Evolutionary conservation across 306 rosid species (phyloP).

Genomic region (Cotoneaster glaucophyllus): DNA sequence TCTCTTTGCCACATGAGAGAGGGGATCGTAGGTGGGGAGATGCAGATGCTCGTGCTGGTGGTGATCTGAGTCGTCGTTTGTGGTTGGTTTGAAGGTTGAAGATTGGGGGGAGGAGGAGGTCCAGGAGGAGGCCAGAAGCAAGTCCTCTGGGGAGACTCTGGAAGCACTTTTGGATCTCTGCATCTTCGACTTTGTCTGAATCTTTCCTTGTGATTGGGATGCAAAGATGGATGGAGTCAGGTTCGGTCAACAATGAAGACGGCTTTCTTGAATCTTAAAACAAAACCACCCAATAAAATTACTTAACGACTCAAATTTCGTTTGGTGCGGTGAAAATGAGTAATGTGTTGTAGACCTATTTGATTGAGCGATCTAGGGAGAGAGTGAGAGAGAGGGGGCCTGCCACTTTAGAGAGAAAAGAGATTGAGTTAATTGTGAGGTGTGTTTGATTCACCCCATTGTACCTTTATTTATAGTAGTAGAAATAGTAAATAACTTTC

Average conservation of each 20-base stretch:
- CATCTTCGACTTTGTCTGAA: slow-evolving; percentile 21
- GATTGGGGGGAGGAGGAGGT: slow-evolving; percentile 3
- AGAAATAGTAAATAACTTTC: no score
- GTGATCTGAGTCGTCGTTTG: slow-evolving; percentile 23
- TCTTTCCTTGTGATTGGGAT: not conserved
- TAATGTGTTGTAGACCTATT: no score
- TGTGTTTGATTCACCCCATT: no score
- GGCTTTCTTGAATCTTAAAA: not conserved
- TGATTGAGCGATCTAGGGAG: no score
- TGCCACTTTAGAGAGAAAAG: no score
- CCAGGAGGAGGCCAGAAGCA: slow-evolving; percentile 1
- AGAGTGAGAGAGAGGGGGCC: no score
- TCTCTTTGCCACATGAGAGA: slow-evolving; percentile 54
- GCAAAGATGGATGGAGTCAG: not conserved
- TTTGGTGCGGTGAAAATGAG: no score
- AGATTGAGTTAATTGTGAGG: no score
- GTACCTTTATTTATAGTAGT: no score
- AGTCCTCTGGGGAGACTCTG: slow-evolving; percentile 3
- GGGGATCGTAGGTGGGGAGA: slow-evolving; percentile 75
- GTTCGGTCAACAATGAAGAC: not conserved
- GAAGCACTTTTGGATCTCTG: slow-evolving; percentile 31
- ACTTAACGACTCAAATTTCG: not conserved
- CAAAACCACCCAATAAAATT: not conserved
- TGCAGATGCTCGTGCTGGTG: slow-evolving; percentile 19
- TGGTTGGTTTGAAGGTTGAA: slow-evolving; percentile 5